Base-by-base conservation (phyloP, 2,329 filamentous ascomycete species). In the Microcera coccophila region DNA sequence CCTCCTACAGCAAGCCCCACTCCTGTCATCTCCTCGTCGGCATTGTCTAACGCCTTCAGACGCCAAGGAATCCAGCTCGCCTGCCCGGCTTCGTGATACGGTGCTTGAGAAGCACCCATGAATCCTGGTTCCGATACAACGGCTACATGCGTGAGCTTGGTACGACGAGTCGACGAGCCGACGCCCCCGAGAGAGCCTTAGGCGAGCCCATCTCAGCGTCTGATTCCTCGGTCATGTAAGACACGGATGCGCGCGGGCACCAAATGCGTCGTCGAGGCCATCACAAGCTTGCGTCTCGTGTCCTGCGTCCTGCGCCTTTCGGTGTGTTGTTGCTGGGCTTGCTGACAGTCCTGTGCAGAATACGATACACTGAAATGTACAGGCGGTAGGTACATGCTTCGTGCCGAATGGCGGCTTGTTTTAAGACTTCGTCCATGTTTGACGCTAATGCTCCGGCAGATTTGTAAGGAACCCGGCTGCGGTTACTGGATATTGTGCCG, bases 381-480 rank as follows among this genome's bases (percentile, higher is more conserved):
- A 32, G 24, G 9, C n/a, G 15, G 29, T 32, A 32, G 29, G 9
- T n/a, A n/a, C n/a, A n/a, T n/a, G 8, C 29, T 32, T 15, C 29
- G 15, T 32, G 8, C 15, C 29, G n/a, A 32, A 32, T n/a, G 29
- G 29, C 11, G 15, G 29, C 15, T n/a, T 15, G 12, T 32, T 8
- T 9, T 32, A n/a, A 32, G 29, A 8, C 17, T 19, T 17, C 33
- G 9, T 15, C 33, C 33, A 9, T 35, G 33, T 35, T 35, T 35
- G 33, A n/a, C 33, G 33, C 33, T 35, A 35, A 35, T 20, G 33
- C 10, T 20, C 33, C 33, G 33, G 15, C 33, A 35, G 33, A 35
- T 35, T 35, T n/a, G 33, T 17, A 17, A 35, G 33, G 18, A n/a
- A n/a, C 15, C 33, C 33, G 33, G 33, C 33, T 20, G 20, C 33